Percentiles rank a stretch among this genome's conserved stretches.
Evolutionary conservation across 371 early-diverging fungal species (phyloP).

Genomic region (Fennellomyces sp.): DNA sequence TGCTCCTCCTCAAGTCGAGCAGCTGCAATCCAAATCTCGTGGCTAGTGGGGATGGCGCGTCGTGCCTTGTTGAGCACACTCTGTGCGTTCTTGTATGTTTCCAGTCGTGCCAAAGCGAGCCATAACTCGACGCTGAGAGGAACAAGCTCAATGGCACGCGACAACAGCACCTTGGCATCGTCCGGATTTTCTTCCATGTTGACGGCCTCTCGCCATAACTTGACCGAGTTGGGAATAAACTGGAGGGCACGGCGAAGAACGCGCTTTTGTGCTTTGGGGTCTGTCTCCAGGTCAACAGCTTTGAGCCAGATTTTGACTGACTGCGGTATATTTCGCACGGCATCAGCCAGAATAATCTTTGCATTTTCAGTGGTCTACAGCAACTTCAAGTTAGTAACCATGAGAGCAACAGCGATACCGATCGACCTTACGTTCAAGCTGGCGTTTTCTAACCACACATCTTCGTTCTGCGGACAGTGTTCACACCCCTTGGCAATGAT

Average conservation of each 20-base stretch:
- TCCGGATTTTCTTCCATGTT: constrained; percentile 90
- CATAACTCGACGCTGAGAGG: constrained; percentile 93
- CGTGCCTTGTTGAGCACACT: constrained; percentile 91
- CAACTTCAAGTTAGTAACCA: too few species aligned
- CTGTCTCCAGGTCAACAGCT: constrained; percentile 87
- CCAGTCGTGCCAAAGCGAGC: constrained; percentile 92
- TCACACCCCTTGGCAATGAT: constrained; percentile 92
- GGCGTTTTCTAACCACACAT: constrained; percentile 96
- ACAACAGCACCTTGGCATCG: constrained; percentile 88
- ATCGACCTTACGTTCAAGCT: constrained; percentile 69
- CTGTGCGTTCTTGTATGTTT: constrained; percentile 89
- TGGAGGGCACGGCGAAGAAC: constrained; percentile 95
- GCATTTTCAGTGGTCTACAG: constrained; percentile 73
- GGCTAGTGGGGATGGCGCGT: constrained; percentile 82
- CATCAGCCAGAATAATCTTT: constrained; percentile 88
- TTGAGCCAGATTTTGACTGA: constrained; percentile 93
- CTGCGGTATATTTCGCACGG: constrained; percentile 87
- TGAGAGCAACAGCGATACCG: too few species aligned
- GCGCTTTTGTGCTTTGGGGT: constrained; percentile 73
- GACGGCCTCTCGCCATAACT: constrained; percentile 92
- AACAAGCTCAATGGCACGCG: constrained; percentile 92
- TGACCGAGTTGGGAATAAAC: constrained; percentile 90
- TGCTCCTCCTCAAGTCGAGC: constrained; percentile 91
- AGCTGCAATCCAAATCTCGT: constrained; percentile 95
- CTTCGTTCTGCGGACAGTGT: constrained; percentile 92